Percentiles rank a stretch among this genome's conserved stretches.
Conservation (phyloP, 805 yeast species). For the Candida silvicultrix region DNA sequence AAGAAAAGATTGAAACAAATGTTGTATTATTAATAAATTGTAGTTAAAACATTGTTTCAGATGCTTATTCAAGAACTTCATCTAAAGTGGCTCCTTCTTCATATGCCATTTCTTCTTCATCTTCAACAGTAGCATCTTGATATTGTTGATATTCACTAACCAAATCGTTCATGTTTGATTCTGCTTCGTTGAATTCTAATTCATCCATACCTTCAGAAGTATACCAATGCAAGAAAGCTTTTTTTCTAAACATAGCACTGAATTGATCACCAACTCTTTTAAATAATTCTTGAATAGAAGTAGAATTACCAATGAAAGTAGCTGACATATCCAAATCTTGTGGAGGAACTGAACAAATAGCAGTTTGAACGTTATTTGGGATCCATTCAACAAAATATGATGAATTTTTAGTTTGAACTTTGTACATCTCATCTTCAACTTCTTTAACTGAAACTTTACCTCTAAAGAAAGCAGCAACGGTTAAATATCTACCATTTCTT, state of each 20-base stretch:
- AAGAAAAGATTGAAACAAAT: neutral
- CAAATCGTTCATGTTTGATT: constrained; percentile 95
- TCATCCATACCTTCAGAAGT: constrained; percentile 99
- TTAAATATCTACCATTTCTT: constrained; percentile 95
- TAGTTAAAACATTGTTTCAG: neutral
- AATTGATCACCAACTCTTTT: constrained; percentile 93
- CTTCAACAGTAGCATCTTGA: constrained; percentile 86
- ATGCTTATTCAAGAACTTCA: constrained; percentile 22
- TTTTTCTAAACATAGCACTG: constrained; percentile 96
- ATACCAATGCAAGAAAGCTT: constrained; percentile 99
- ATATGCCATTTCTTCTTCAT: constrained; percentile 44
- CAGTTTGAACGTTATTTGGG: constrained; percentile 98
- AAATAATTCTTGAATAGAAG: constrained; percentile 98
- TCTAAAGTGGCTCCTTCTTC: constrained; percentile 24
- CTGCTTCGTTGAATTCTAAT: constrained; percentile 97
- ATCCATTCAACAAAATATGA: constrained; percentile 99
- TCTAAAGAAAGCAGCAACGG: constrained; percentile 94
- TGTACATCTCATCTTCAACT: constrained; percentile 92
- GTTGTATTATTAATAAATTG: neutral
- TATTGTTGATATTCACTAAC: constrained; percentile 96
- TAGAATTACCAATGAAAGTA: constrained; percentile 94
- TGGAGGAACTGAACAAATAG: constrained; percentile 94
- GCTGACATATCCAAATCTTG: constrained; percentile 87
- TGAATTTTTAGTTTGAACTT: constrained; percentile 88
- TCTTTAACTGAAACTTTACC: constrained; percentile 99